These are phyloP conservation scores for Penicillium capsulatum DNA, from an alignment of 2,329 filamentous ascomycete genomes.

Conservation along the genomic window DNA sequence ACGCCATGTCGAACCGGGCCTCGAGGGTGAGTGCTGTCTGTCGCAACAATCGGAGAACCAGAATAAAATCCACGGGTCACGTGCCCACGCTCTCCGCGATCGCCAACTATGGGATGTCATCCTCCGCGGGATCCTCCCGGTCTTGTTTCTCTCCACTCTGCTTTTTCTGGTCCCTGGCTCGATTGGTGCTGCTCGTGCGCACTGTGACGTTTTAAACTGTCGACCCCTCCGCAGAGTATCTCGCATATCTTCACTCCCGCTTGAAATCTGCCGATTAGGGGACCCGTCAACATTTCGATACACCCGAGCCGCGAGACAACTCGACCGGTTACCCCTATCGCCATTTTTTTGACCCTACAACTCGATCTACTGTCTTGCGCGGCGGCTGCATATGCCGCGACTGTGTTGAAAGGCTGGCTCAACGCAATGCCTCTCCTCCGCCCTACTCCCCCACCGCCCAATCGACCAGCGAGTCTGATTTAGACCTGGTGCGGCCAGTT, in stretches of 20 bases:
- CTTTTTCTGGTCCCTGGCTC: neutral
- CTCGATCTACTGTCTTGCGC: conserved; percentile 17
- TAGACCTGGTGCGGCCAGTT: conserved; percentile 20
- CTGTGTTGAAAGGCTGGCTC: conserved; percentile 37
- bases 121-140: conserved; percentile 3
- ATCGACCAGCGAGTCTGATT: conserved; percentile 23
- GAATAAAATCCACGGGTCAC: conserved; percentile 26
- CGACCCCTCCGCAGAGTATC: neutral
- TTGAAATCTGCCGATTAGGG: conserved; percentile 8
- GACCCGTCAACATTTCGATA: conserved; percentile 4
- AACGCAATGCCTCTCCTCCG: conserved; percentile 37
- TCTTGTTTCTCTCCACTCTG: conserved; percentile 1
- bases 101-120: conserved; percentile 7
- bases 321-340: neutral
- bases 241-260: neutral
- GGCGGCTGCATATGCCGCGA: conserved; percentile 38
- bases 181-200: neutral
- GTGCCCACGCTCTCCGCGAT: conserved; percentile 21
- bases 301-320: neutral
- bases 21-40: conserved; percentile 2
- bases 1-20: conserved; percentile 29
- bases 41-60: conserved; percentile 9
- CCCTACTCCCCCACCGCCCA: conserved; percentile 29
- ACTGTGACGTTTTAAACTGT: too few species aligned
- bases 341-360: neutral